Evolutionary conservation across 176 grass and related monocot species (phyloP), one percentile per base, ranked within the genome.

Genomic region (Sorghum bicolor): DNA sequence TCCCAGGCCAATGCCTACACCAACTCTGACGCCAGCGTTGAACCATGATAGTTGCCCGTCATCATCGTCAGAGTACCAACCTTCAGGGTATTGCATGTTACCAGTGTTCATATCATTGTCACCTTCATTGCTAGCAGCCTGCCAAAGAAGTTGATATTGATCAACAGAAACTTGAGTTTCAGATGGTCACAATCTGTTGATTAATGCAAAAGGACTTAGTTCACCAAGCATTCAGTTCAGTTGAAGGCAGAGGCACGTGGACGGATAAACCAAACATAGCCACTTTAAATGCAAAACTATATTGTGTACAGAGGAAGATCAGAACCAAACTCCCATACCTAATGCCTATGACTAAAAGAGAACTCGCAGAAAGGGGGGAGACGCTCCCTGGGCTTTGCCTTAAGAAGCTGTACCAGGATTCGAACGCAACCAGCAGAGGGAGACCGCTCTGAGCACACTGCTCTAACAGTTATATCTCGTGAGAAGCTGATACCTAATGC

Each of bases 21-120:
- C 96, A 4, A 96, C 96, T 81, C 93, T 86, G 64, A 99, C 91
- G 57, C 96, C 96, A 31, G 96, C 91, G 8, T 99, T 99, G 80
- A 99, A 99, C 96, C 96, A 99, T 62, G 96, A 81, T 30, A 99
- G 86, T 44, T 99, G 93, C 5, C 93, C 96, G 6, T 92, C 91
- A 5, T 94, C 78, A 0, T 94, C 91, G 0, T 87, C 38, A 5
- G 83, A 90, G 67, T 83, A 90, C 91, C 88, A 97, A 60, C 82
- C 86, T 86, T 97, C 92, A 36, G 92, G 92, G 52, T 94, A 78
- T 25, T 89, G 88, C 74, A 80, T 93, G 75, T 72, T 87, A 53
- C 76, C 82, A 2, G 82, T 65, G 53, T 80, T 85, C 52, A 82
- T 47, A 55, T 86, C 71, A 64, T n/a, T 76, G 48, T 87, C 72